Evolutionary conservation across 768 basidiomycete genomes (phyloP).

Genomic region (Obba rivulosa): DNA sequence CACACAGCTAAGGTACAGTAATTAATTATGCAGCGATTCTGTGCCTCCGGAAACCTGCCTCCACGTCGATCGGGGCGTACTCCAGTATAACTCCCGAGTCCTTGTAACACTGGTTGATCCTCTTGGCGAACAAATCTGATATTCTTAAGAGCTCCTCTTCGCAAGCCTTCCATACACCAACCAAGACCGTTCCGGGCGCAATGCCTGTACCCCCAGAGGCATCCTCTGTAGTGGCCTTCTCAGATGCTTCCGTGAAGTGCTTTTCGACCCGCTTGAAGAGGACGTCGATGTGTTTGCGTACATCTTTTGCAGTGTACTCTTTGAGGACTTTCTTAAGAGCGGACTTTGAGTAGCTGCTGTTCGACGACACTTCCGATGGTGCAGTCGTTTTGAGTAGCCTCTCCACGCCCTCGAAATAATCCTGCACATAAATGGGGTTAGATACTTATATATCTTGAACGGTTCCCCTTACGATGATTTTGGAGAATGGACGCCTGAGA

Average conservation of each 20-base stretch:
- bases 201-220: slow-evolving; percentile 44
- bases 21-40: slow-evolving; percentile 25
- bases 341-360: slow-evolving; percentile 68
- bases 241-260: slow-evolving; percentile 84
- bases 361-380: slow-evolving; percentile 70
- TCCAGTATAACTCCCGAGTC: slow-evolving; percentile 71
- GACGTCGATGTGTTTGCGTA: slow-evolving; percentile 82
- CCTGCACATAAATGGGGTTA: slow-evolving; percentile 41
- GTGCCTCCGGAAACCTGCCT: slow-evolving; percentile 71
- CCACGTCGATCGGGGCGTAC: slow-evolving; percentile 69
- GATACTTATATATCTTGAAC: no score
- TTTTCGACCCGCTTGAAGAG: slow-evolving; percentile 92
- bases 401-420: slow-evolving; percentile 92
- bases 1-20: not conserved
- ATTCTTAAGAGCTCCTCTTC: slow-evolving; percentile 77
- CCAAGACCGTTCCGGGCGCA: slow-evolving; percentile 60
- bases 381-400: slow-evolving; percentile 78
- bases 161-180: slow-evolving; percentile 87
- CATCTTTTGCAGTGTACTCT: slow-evolving; percentile 82
- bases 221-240: slow-evolving; percentile 52
- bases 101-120: slow-evolving; percentile 75
- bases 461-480: slow-evolving; percentile 62
- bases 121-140: slow-evolving; percentile 60
- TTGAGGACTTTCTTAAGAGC: slow-evolving; percentile 81
- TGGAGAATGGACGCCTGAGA: slow-evolving; percentile 79